A percentile compares a stretch with the other conserved stretches of the same genome.
phyloP scores from a whole-genome alignment of 768 basidiomycete genomes.

The Saitozyma podzolica region DNA sequence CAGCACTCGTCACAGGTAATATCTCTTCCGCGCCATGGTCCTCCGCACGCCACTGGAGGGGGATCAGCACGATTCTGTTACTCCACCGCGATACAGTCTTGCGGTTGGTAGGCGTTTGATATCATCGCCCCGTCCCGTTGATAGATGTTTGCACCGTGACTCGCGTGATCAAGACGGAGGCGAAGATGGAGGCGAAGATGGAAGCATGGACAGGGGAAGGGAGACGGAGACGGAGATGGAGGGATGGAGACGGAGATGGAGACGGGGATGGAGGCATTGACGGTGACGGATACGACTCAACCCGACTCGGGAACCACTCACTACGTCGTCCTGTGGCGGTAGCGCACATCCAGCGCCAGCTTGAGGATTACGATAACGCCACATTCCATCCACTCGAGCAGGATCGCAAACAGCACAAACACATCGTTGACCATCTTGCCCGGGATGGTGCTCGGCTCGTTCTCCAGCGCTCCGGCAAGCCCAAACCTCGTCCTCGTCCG shows the following conservation, averaged over 20 bases:
- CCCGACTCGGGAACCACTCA: slow-evolving; percentile 15
- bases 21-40: too few species aligned
- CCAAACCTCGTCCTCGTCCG: background rate
- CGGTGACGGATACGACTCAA: background rate
- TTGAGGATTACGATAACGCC: slow-evolving; percentile 20
- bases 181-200: background rate
- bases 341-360: slow-evolving; percentile 24
- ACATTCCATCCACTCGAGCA: slow-evolving; percentile 33
- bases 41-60: too few species aligned
- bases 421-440: slow-evolving; percentile 34
- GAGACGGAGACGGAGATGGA: background rate
- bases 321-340: slow-evolving; percentile 19
- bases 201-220: background rate
- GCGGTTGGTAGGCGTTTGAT: too few species aligned
- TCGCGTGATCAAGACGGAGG: too few species aligned
- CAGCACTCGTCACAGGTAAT: too few species aligned
- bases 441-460: slow-evolving; percentile 30
- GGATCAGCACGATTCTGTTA: too few species aligned
- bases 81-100: too few species aligned
- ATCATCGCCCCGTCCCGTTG: too few species aligned
- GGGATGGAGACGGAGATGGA: background rate
- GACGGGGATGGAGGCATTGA: slow-evolving; percentile 1
- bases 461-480: background rate
- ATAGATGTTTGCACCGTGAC: too few species aligned
- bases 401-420: slow-evolving; percentile 28